These are phyloP conservation scores for Spinacia oleracea DNA, from an alignment of 179 eudicot species.

Conservation along the genomic window DNA sequence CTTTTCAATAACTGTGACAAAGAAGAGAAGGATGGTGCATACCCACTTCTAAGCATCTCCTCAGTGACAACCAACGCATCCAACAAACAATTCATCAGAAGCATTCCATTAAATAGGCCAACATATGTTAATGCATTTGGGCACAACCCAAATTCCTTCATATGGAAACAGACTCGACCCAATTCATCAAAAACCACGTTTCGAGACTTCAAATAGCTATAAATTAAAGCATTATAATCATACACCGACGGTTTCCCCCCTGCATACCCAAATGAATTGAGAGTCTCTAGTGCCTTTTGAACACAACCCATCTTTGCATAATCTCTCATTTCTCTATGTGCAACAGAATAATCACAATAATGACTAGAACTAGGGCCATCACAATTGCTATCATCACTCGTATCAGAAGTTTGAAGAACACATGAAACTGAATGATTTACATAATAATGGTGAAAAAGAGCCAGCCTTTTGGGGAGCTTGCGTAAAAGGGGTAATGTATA, in stretches of 20 bases:
- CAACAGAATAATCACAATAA: conserved; percentile 23
- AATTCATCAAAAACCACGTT: conserved; percentile 36
- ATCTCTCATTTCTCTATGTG: conserved; percentile 37
- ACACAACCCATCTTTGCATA: conserved; percentile 47
- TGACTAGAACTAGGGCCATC: conserved; percentile 20
- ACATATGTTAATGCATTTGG: conserved; percentile 54
- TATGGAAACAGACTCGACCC: conserved; percentile 28
- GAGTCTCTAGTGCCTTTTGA: conserved; percentile 36
- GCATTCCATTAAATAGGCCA: conserved; percentile 47
- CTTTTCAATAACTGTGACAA: conserved; percentile 45
- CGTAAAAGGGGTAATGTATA: not conserved
- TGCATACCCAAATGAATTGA: conserved; percentile 35
- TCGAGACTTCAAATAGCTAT: conserved; percentile 40
- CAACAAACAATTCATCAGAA: conserved; percentile 27
- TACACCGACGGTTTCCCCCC: conserved; percentile 41
- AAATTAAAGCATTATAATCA: conserved; percentile 54
- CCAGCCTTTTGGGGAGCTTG: conserved; percentile 6
- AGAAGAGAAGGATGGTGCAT: conserved; percentile 40
- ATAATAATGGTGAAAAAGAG: conserved; percentile 22
- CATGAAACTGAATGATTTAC: conserved; percentile 34
- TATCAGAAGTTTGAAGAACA: conserved; percentile 30
- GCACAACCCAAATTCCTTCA: conserved; percentile 42
- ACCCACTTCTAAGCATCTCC: conserved; percentile 52
- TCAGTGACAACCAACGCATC: conserved; percentile 33
- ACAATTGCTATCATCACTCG: conserved; percentile 21